phyloP scores from a whole-genome alignment of 805 yeast species.

The Candida silvicultrix region DNA sequence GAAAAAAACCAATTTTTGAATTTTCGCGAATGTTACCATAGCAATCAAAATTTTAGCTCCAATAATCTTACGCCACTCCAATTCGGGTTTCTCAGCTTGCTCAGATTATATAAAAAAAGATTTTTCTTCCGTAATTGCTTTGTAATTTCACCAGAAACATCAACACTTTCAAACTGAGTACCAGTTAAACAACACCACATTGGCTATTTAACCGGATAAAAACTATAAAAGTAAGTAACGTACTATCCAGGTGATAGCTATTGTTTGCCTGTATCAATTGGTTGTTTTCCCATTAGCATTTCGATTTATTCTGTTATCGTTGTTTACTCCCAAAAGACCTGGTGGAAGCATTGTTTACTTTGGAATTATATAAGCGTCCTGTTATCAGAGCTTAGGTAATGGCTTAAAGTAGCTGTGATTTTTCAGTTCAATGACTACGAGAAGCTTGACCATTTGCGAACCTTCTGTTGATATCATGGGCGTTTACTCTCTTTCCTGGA shows the following conservation, averaged over 20 bases:
- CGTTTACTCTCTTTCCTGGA: too few relatives aligned
- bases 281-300: too few relatives aligned
- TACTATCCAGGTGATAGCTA: too few relatives aligned
- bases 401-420: not conserved
- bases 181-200: not conserved
- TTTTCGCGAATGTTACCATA: too few relatives aligned
- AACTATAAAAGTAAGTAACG: not conserved
- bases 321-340: not conserved
- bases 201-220: not conserved
- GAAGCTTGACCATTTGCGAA: too few relatives aligned
- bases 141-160: slow-evolving; percentile 1
- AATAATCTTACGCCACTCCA: too few relatives aligned
- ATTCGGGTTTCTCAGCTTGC: too few relatives aligned
- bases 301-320: too few relatives aligned
- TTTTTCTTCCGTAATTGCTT: slow-evolving; percentile 3
- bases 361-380: not conserved
- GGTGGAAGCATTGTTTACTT: not conserved
- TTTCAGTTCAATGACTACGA: not conserved
- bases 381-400: not conserved
- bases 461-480: too few relatives aligned
- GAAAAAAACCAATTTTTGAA: too few relatives aligned
- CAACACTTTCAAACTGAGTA: not conserved
- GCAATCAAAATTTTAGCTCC: too few relatives aligned
- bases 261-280: not conserved
- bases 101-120: not conserved